Evolutionary conservation across 139 green algal genomes (phyloP).

Genomic region (Mesotaenium endlicherianum): DNA sequence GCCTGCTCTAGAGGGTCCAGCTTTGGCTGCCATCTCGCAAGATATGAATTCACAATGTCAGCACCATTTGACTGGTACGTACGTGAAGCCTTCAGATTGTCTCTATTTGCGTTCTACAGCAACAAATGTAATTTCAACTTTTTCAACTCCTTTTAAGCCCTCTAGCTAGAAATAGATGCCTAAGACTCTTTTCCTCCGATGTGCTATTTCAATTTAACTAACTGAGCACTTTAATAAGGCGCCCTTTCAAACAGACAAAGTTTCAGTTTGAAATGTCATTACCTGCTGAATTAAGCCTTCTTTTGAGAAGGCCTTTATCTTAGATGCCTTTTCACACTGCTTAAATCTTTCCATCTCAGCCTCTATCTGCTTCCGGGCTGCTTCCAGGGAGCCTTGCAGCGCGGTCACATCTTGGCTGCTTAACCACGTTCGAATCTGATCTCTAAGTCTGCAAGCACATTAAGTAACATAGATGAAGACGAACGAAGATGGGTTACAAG

Average conservation of each 20-base stretch:
- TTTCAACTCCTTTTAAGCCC: no score
- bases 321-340: conserved; percentile 85
- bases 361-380: conserved; percentile 88
- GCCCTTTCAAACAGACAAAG: no score
- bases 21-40: conserved; percentile 26
- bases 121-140: no score
- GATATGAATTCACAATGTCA: no score
- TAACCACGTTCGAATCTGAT: conserved; percentile 96
- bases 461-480: neutral
- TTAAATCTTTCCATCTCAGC: conserved; percentile 98
- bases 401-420: conserved; percentile 82
- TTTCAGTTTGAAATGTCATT: no score
- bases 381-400: conserved; percentile 78
- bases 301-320: conserved; percentile 93
- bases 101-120: no score
- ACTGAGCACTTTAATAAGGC: no score
- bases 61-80: no score
- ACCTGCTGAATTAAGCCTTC: conserved; percentile 69
- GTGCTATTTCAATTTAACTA: no score
- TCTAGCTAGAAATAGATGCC: no score
- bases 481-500: neutral
- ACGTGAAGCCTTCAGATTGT: no score
- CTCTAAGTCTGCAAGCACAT: conserved; percentile 57
- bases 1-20: conserved; percentile 40
- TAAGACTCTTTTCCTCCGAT: no score